phyloP scores from a whole-genome alignment of 176 grass and related monocot species.

The Avena atlantica region DNA sequence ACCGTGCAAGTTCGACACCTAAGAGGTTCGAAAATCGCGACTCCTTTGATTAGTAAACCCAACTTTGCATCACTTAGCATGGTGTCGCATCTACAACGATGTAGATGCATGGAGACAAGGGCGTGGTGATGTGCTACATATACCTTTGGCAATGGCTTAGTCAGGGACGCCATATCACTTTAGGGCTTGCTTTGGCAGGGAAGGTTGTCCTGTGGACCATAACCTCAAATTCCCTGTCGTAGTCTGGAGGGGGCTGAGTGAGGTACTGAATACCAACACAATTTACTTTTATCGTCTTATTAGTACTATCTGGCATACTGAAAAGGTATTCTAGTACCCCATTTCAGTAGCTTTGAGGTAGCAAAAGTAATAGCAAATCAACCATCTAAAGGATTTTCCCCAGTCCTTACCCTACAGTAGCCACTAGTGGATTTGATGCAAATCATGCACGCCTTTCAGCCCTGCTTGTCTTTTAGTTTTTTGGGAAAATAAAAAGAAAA shows the following conservation, averaged over 20 bases:
- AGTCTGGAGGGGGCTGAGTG: neutral
- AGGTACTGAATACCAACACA: neutral
- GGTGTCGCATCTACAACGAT: constrained; percentile 3
- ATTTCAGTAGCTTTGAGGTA: neutral
- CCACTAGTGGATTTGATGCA: neutral
- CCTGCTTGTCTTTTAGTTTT: neutral
- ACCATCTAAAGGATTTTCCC: neutral
- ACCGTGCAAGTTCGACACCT: constrained; percentile 40
- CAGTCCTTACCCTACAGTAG: constrained; percentile 18
- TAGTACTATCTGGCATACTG: no score
- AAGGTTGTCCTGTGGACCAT: constrained; percentile 5
- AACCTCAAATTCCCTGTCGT: constrained; percentile 3
- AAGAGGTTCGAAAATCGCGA: constrained; percentile 35
- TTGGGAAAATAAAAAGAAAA: neutral
- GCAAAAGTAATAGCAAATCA: constrained; percentile 19
- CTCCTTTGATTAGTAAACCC: constrained; percentile 35
- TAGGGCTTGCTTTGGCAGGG: neutral
- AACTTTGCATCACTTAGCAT: constrained; percentile 44
- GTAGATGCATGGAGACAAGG: neutral
- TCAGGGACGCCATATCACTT: neutral
- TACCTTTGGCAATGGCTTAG: neutral
- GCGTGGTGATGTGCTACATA: neutral
- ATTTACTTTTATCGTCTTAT: neutral
- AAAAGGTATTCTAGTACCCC: no score
- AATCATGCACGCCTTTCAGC: constrained; percentile 32